These are phyloP conservation scores for barrel medic (Medicago truncatula) DNA, from an alignment of 306 rosid genomes.

Conservation along the genomic window MtrunA17r5.0-ANR NC_053044.1:54190001-54190500, in stretches of 20 bases:
- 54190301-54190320: slow-evolving; percentile 79
- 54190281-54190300: slow-evolving; percentile 90
- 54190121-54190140: too few species aligned
- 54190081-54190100: too few species aligned
- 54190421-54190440: background rate
- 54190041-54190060: too few species aligned
- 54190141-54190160: too few species aligned
- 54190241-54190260: slow-evolving; percentile 95
- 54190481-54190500: slow-evolving; percentile 20
- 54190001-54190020: too few species aligned
- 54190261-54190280: slow-evolving; percentile 88
- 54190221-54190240: slow-evolving; percentile 80
- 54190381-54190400: slow-evolving; percentile 6
- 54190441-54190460: background rate
- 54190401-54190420: slow-evolving; percentile 7
- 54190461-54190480: slow-evolving; percentile 9
- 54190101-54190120: too few species aligned
- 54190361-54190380: slow-evolving; percentile 86
- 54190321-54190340: slow-evolving; percentile 91
- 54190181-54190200: slow-evolving; percentile 17
- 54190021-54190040: too few species aligned
- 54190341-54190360: slow-evolving; percentile 99
- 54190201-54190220: slow-evolving; percentile 9
- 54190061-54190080: too few species aligned
- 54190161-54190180: background rate